Base-by-base conservation (phyloP, 1,284 basidiomycete species). In the Tremellales sp. region DNA sequence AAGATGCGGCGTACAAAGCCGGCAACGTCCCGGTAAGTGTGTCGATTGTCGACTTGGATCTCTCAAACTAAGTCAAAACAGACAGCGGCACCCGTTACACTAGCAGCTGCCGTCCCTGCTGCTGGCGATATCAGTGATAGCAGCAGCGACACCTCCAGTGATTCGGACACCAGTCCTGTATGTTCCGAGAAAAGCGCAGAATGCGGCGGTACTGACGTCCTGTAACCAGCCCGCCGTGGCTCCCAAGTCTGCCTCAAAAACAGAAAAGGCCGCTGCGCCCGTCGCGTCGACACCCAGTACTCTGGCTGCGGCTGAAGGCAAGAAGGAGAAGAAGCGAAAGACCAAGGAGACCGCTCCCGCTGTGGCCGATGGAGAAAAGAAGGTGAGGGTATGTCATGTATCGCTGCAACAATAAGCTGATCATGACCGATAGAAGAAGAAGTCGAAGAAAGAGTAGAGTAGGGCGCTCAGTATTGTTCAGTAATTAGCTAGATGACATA, bases 291-390 rank as follows among this genome's bases (percentile, higher is more conserved):
- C 12, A 13, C 45, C 18, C 21, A 18, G 21, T 10, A 19, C 39
- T 27, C 16, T 37, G 39, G 34, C 28, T 13, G 6, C 43, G 10
- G 10, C 14, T 40, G 19, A 24, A 16, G 25, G n/a, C 10, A 48
- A 48, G 29, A 48, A 48, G 47, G 47, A 48, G 33, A 43, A 39
- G 34, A 48, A 48, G 35, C 16, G 47, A 16, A 48, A 48, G 35
- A 32, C 33, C 41, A 48, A 47, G 46, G 40, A 43, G 6, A 29
- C 22, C 4, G 26, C 40, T 6, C 14, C 33, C 8, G 22, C 21
- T 10, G 32, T 18, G 22, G 31, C 38, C 3, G 39, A 35, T 26
- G 47, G 5, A 6, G 47, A 48, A 10, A 48, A 43, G 34, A 48
- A 48, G 41, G 47, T 43, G 18, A 38, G 47, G 16, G 18, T 6